Conservation (phyloP, 768 basidiomycete species). For the Suillus brevipes region DNA sequence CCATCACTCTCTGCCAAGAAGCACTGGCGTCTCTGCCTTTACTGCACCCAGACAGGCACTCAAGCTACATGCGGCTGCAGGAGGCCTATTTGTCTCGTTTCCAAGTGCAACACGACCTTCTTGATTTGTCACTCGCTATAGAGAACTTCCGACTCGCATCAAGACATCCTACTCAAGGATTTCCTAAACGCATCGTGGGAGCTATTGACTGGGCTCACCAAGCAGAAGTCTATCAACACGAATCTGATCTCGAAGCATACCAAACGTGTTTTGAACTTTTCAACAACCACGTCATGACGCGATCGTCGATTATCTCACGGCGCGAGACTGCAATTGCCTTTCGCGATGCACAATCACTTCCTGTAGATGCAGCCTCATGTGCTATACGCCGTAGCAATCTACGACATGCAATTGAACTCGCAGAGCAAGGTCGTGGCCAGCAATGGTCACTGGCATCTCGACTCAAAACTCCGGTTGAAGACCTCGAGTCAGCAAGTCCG, state of each 20-base stretch:
- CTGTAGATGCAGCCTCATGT: not conserved
- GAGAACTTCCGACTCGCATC: not conserved
- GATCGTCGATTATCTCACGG: not conserved
- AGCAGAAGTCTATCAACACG: not conserved
- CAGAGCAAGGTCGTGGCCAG: not conserved
- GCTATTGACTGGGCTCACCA: too few relatives aligned
- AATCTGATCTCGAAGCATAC: not conserved
- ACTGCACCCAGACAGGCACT: not conserved
- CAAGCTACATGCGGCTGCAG: too few relatives aligned
- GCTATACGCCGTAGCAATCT: rapidly evolving
- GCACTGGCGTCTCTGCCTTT: not conserved
- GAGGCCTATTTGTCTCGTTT: not conserved
- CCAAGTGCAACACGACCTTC: not conserved
- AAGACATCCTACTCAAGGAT: not conserved
- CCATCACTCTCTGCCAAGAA: not conserved
- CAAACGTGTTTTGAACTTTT: not conserved
- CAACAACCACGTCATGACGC: not conserved
- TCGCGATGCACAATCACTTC: rapidly evolving
- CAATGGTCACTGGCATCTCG: not conserved
- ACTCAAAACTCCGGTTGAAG: not conserved
- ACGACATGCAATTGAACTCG: not conserved
- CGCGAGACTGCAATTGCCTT: not conserved
- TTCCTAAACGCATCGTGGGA: too few relatives aligned
- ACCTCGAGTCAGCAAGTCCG: not conserved
- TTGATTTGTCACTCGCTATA: not conserved